These are phyloP conservation scores for Mycena rebaudengoi DNA, from an alignment of 768 basidiomycete species.

Conservation along the genomic window DNA sequence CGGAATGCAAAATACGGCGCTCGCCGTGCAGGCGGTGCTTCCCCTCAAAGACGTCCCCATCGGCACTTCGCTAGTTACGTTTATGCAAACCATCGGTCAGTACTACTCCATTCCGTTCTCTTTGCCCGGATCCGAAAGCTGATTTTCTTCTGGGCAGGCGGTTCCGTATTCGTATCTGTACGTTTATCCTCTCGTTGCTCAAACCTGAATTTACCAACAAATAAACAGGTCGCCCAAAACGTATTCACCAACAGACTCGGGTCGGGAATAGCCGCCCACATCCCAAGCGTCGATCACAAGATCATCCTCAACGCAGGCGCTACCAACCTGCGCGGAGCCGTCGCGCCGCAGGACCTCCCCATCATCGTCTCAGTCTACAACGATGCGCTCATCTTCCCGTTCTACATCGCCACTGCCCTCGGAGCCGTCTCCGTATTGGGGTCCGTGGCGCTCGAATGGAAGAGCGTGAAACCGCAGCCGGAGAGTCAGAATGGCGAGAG, in stretches of 20 bases:
- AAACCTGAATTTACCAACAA: too few relatives aligned
- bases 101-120: background rate
- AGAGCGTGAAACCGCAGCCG: too few relatives aligned
- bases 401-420: background rate
- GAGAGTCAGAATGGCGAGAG: too few relatives aligned
- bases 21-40: slow-evolving; percentile 26
- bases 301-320: slow-evolving; percentile 2
- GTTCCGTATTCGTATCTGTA: slow-evolving; percentile 29
- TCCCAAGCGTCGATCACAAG: background rate
- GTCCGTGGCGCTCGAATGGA: slow-evolving; percentile 7
- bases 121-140: background rate
- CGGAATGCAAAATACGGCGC: slow-evolving; percentile 25
- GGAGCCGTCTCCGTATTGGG: background rate
- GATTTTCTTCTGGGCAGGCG: slow-evolving; percentile 4
- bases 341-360: background rate
- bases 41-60: slow-evolving; percentile 19
- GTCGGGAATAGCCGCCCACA: background rate
- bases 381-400: background rate
- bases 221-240: slow-evolving; percentile 26
- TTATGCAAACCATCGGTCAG: slow-evolving; percentile 22
- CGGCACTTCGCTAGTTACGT: slow-evolving; percentile 24
- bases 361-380: slow-evolving; percentile 6
- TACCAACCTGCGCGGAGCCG: background rate
- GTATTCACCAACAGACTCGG: slow-evolving; percentile 13
- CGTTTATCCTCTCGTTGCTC: too few relatives aligned